Evolutionary conservation across 768 basidiomycete species (phyloP), one percentile per base, ranked within the genome.

Genomic region (Paxillus ammoniavirescens): DNA sequence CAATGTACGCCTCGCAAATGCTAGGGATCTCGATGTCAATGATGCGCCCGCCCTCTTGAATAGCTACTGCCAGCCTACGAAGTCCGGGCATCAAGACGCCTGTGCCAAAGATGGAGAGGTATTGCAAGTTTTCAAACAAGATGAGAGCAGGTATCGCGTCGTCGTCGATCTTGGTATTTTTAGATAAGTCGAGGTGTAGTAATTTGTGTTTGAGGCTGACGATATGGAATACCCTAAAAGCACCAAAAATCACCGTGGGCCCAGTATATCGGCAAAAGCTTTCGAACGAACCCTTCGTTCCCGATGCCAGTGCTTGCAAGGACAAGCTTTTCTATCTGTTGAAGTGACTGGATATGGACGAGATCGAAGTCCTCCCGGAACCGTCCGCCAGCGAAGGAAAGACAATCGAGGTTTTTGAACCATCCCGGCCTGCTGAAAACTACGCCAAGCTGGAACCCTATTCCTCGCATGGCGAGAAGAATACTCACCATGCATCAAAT

Each of bases 51-150:
- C 76, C 73, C 35, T 65, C 57, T 49, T 66, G 54, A 41, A 80
- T 71, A 8, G 58, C 58, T 10, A 60, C 57, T 0, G 78, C 78
- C 23, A 86, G 69, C 9, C 73, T 74, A 28, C 86, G 79, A 28
- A 87, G 66, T 3, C 86, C 87, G 2, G 65, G 63, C 78, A 87
- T 87, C 30, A 72, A 70, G 53, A 87, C 73, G 17, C 70, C 59
- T 2, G 86, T 88, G 43, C 75, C 82, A 13, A 77, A 61, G 37
- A 87, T 72, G 4, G 78, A 78, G 23, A 87, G 73, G 54, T 75
- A 78, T 1, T 66, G 63, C 6, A 87, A 73, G 48, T 73, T 77
- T 8, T 63, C 63, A 31, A 86, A 72, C 17, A 81, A 52, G 6
- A 79, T 56, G 44, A 88, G 65, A 42, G 82, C 82, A 21, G 83